Conservation (phyloP, 73 alveolate genomes). For the Paramecium tetraurelia region DNA sequence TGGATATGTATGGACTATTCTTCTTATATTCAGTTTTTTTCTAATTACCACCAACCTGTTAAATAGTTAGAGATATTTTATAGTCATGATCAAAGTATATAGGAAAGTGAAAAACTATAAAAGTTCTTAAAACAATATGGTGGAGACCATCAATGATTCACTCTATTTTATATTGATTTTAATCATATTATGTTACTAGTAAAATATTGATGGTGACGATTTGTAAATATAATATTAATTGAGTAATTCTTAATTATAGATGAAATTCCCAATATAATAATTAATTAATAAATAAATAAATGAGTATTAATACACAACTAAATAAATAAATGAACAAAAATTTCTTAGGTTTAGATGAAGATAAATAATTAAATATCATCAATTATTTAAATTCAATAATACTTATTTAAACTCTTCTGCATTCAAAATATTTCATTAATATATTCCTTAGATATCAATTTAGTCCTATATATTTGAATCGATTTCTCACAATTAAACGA, state of each 20-base stretch:
- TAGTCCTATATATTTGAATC: not conserved
- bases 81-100: not conserved
- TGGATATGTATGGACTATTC: not conserved
- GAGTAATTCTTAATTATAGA: not conserved
- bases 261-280: not conserved
- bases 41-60: not conserved
- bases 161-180: not conserved
- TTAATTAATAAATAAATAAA: not conserved
- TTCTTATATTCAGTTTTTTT: not conserved
- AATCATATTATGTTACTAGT: not conserved
- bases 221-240: not conserved
- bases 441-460: no score
- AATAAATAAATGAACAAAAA: not conserved
- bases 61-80: not conserved
- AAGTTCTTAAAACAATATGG: constrained; percentile 1
- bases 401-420: no score
- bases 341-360: not conserved
- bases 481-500: not conserved
- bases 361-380: not conserved
- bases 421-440: no score
- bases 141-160: not conserved
- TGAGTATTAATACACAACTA: not conserved
- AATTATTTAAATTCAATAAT: no score
- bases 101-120: not conserved
- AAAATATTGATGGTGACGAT: not conserved